Evolutionary conservation across 2,329 filamentous ascomycete genomes (phyloP).

Genomic region (Pseudofabraea citricarpa): DNA sequence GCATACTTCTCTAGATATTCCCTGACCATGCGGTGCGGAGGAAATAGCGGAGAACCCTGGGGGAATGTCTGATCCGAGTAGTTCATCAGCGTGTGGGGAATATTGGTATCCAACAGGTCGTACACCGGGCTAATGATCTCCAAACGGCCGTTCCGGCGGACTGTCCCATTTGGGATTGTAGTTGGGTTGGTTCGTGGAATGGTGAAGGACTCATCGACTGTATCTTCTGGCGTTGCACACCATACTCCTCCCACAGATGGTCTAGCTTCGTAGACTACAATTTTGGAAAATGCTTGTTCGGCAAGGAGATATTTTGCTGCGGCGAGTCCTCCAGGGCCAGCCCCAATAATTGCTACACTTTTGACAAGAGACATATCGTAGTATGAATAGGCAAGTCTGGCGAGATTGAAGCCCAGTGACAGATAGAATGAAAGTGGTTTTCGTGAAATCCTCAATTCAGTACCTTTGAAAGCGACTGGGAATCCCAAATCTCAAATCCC

Average conservation of each 20-base stretch:
- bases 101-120: conserved; percentile 77
- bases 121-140: conserved; percentile 72
- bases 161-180: conserved; percentile 55
- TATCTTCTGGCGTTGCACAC: conserved; percentile 57
- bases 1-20: conserved; percentile 66
- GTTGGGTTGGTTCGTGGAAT: conserved; percentile 64
- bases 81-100: conserved; percentile 72
- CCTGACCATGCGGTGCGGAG: conserved; percentile 63
- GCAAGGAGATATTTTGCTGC: conserved; percentile 76
- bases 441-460: no score
- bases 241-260: conserved; percentile 72
- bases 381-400: no score
- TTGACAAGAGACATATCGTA: neutral
- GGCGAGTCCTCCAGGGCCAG: conserved; percentile 70
- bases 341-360: conserved; percentile 64
- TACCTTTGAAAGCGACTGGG: no score
- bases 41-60: conserved; percentile 62
- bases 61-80: conserved; percentile 67
- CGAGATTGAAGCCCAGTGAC: no score
- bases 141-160: conserved; percentile 34
- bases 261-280: conserved; percentile 78
- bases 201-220: conserved; percentile 35
- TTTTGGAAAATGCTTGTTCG: conserved; percentile 61
- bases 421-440: no score
- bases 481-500: no score